Conservation (phyloP, 495 filamentous ascomycete genomes). For the Bathelium albidoporum region DNA sequence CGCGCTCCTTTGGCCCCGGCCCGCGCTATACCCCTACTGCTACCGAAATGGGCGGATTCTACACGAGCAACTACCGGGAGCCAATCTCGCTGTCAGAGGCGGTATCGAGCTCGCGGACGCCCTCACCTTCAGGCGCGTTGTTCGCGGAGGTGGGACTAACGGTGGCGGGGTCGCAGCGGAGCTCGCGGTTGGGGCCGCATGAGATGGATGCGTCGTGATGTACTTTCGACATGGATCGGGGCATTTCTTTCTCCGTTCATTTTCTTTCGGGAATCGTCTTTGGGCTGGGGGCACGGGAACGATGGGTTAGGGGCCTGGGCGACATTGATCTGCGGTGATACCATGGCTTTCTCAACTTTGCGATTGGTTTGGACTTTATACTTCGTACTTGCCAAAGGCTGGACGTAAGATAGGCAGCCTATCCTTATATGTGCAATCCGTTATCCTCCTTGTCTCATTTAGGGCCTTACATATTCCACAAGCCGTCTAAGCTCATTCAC, state of each 20-base stretch:
- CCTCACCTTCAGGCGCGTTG: no score
- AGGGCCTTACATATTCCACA: no score
- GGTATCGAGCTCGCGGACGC: neutral
- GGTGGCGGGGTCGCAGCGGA: neutral
- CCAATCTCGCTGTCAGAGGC: neutral
- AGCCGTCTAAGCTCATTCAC: no score
- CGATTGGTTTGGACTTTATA: no score
- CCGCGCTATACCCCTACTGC: neutral
- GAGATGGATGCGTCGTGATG: conserved; percentile 4
- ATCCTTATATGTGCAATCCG: no score
- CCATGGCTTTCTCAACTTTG: no score
- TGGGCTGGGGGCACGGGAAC: no score
- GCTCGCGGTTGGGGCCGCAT: neutral
- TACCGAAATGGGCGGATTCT: neutral
- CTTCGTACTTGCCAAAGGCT: no score
- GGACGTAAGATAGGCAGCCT: no score
- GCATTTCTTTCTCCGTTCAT: neutral
- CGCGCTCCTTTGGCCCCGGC: neutral
- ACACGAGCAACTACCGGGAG: neutral
- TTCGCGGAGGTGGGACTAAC: neutral
- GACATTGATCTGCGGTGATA: no score
- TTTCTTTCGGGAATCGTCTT: neutral
- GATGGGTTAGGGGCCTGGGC: no score
- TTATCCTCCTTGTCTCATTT: no score
- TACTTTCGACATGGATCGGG: neutral